Conservation (phyloP, 2,329 filamentous ascomycete genomes). For the Phialocephala sp. region DNA sequence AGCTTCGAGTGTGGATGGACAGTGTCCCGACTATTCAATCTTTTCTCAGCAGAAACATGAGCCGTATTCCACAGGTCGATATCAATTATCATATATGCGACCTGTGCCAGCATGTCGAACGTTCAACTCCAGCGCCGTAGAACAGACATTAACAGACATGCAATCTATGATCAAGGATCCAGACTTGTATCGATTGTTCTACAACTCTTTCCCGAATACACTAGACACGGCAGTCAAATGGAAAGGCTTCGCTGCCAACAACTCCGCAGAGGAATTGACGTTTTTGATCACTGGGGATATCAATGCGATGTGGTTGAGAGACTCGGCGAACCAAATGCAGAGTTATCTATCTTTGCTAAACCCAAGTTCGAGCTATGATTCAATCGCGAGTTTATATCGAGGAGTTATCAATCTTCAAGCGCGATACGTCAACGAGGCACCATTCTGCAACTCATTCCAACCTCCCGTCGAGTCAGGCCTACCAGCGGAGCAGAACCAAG, state of each 20-base stretch:
- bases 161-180: slow-evolving; percentile 74
- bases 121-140: slow-evolving; percentile 77
- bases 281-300: slow-evolving; percentile 64
- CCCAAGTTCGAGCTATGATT: slow-evolving; percentile 57
- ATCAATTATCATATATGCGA: slow-evolving; percentile 80
- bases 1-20: slow-evolving; percentile 20
- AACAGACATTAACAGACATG: slow-evolving; percentile 75
- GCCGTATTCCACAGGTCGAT: slow-evolving; percentile 77
- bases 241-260: slow-evolving; percentile 64
- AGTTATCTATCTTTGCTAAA: slow-evolving; percentile 68
- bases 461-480: slow-evolving; percentile 79
- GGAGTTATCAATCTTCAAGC: slow-evolving; percentile 76
- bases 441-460: slow-evolving; percentile 92
- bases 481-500: slow-evolving; percentile 60
- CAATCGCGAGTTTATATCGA: slow-evolving; percentile 70
- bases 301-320: slow-evolving; percentile 83
- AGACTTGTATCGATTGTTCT: slow-evolving; percentile 73
- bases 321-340: slow-evolving; percentile 79
- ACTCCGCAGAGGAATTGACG: slow-evolving; percentile 66
- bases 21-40: slow-evolving; percentile 68
- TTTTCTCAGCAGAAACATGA: slow-evolving; percentile 66
- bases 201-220: slow-evolving; percentile 77
- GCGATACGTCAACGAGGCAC: slow-evolving; percentile 69
- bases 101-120: slow-evolving; percentile 79
- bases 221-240: slow-evolving; percentile 75